Percentiles rank a stretch among this genome's conserved stretches.
These are phyloP conservation scores for Penicillium macrosclerotiorum DNA, from an alignment of 495 filamentous ascomycete species.

Conservation along the genomic window DNA sequence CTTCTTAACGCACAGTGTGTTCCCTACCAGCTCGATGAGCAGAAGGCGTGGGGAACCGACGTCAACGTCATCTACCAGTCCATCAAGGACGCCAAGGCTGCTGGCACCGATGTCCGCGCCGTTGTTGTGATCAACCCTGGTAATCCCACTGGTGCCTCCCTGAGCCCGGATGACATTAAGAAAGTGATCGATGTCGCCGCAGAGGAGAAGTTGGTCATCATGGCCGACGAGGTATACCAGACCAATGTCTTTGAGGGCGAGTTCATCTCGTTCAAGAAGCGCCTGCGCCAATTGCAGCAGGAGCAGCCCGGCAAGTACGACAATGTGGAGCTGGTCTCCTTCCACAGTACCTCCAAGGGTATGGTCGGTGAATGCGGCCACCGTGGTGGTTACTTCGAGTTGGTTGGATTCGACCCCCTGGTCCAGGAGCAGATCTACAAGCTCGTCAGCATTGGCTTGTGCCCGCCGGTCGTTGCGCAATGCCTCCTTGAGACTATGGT, in stretches of 20 bases:
- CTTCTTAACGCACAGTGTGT: constrained; percentile 84
- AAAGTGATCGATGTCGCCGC: constrained; percentile 80
- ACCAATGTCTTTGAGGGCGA: constrained; percentile 94
- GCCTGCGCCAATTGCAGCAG: constrained; percentile 79
- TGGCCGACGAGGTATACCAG: constrained; percentile 98
- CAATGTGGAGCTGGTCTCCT: constrained; percentile 78
- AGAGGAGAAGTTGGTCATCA: constrained; percentile 78
- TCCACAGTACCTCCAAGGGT: constrained; percentile 88
- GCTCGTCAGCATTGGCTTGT: constrained; percentile 92
- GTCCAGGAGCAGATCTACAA: constrained; percentile 97
- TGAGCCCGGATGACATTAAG: constrained; percentile 73
- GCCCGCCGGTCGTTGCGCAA: constrained; percentile 92
- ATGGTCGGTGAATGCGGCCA: constrained; percentile 99
- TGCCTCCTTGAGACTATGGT: constrained; percentile 96
- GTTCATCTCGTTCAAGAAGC: constrained; percentile 92
- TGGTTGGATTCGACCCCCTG: constrained; percentile 79
- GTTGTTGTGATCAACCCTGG: constrained; percentile 98
- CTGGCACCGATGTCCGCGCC: constrained; percentile 82
- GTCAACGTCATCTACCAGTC: constrained; percentile 68
- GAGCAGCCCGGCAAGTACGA: constrained; percentile 72
- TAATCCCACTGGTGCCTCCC: constrained; percentile 90
- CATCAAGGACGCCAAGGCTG: constrained; percentile 64
- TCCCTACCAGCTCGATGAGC: constrained; percentile 88
- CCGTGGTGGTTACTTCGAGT: constrained; percentile 94
- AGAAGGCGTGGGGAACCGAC: constrained; percentile 82